Evolutionary conservation across 1,139 yeast species (phyloP).

Genomic region (Zhuliangozyma blackwelliae): DNA sequence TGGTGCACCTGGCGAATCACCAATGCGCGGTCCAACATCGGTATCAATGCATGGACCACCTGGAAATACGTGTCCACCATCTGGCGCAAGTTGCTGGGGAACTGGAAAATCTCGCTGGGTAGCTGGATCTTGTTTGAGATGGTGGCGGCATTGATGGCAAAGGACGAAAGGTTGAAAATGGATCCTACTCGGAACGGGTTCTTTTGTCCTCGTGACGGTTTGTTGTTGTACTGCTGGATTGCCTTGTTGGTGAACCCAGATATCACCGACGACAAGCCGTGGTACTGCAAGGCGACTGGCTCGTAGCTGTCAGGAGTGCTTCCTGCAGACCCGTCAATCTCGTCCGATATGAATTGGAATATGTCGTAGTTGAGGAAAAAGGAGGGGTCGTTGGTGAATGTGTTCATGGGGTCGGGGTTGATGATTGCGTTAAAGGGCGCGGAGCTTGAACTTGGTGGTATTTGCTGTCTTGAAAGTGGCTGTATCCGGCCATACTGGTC

Average conservation of each 20-base stretch:
- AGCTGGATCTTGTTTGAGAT: slow-evolving; percentile 9
- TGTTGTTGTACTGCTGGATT: slow-evolving; percentile 11
- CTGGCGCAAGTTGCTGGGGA: slow-evolving; percentile 14
- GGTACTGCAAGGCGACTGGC: slow-evolving; percentile 21
- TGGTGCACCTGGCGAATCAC: slow-evolving; percentile 14
- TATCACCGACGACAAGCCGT: slow-evolving; percentile 19
- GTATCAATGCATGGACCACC: slow-evolving; percentile 18
- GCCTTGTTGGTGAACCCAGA: slow-evolving; percentile 19
- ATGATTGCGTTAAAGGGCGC: slow-evolving; percentile 1
- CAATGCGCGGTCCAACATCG: slow-evolving; percentile 18
- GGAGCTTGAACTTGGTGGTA: slow-evolving; percentile 5
- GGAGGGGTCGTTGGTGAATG: slow-evolving; percentile 14
- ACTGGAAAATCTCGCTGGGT: slow-evolving; percentile 16
- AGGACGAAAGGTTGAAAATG: slow-evolving; percentile 19
- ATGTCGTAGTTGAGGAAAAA: slow-evolving; percentile 17
- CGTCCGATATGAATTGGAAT: slow-evolving; percentile 15
- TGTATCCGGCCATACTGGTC: too few relatives aligned
- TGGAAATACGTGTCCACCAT: slow-evolving; percentile 16
- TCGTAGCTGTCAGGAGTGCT: slow-evolving; percentile 11
- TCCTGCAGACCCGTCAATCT: slow-evolving; percentile 11
- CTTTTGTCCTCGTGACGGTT: slow-evolving; percentile 6
- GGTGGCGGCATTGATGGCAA: slow-evolving; percentile 17
- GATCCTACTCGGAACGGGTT: slow-evolving; percentile 23
- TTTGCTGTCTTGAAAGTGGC: slow-evolving; percentile 1
- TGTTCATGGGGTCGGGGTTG: slow-evolving; percentile 3